Conservation (phyloP, 371 early-diverging fungal species). For the Actinomortierella wolfii region DNA sequence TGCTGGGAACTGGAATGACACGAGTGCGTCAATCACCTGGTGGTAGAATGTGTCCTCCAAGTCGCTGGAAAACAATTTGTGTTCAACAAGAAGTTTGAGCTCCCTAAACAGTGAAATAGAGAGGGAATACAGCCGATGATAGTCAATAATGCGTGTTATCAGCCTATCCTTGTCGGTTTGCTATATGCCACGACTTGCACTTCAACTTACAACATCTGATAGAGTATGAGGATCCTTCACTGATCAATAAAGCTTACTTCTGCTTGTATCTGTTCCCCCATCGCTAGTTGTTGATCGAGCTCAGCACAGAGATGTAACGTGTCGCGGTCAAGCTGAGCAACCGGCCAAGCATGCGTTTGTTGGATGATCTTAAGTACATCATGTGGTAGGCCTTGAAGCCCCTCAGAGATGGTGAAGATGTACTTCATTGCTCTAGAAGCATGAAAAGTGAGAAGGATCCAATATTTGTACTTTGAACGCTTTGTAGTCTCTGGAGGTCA, state of each 20-base stretch:
- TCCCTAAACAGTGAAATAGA: background rate
- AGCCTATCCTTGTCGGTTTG: background rate
- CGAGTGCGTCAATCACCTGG: constrained; percentile 11
- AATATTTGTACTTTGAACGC: background rate
- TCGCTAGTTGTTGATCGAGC: constrained; percentile 14
- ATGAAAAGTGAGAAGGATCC: background rate
- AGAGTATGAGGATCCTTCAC: background rate
- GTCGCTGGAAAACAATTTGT: background rate
- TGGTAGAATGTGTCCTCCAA: constrained; percentile 17
- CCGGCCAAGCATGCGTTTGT: background rate
- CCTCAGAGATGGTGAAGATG: constrained; percentile 8
- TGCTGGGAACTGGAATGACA: constrained; percentile 7
- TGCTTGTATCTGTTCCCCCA: constrained; percentile 6
- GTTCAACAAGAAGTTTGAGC: background rate
- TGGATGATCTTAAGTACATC: constrained; percentile 9
- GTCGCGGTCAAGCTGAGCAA: constrained; percentile 4
- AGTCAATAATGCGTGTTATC: too few species aligned
- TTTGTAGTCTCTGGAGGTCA: background rate
- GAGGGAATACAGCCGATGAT: background rate
- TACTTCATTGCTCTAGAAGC: constrained; percentile 14
- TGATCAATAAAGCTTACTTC: background rate
- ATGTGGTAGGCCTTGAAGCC: constrained; percentile 1
- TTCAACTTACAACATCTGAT: background rate
- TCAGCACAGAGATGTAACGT: constrained; percentile 4
- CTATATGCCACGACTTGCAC: background rate